These are phyloP conservation scores for Colletotrichum shisoi DNA, from an alignment of 2,329 filamentous ascomycete genomes.

Conservation along the genomic window DNA sequence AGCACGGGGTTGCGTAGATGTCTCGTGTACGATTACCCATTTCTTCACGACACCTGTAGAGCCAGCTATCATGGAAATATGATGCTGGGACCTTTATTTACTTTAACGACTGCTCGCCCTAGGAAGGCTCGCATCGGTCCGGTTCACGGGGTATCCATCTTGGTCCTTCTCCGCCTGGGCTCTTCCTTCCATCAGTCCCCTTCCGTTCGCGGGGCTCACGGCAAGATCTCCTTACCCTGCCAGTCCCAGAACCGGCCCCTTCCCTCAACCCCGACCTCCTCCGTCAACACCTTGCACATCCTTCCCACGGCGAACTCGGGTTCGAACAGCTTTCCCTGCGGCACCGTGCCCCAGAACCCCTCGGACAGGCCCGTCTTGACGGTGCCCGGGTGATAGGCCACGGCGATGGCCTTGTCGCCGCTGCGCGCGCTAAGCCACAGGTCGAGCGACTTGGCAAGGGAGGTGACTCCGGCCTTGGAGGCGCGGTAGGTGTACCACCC, in stretches of 20 bases:
- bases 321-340: conserved; percentile 69
- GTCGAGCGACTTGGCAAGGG: conserved; percentile 75
- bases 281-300: conserved; percentile 66
- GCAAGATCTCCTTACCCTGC: conserved; percentile 69
- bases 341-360: conserved; percentile 74
- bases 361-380: conserved; percentile 77
- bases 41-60: conserved; percentile 28
- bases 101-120: background rate
- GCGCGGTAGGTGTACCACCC: conserved; percentile 86
- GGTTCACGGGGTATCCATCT: background rate
- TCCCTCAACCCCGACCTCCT: conserved; percentile 57
- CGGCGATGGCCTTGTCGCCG: conserved; percentile 69
- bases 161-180: no score
- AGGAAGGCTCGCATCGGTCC: background rate
- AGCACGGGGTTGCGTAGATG: conserved; percentile 36
- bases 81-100: background rate
- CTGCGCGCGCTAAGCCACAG: conserved; percentile 66
- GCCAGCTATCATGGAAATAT: conserved; percentile 15
- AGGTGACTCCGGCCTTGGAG: conserved; percentile 77
- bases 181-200: background rate
- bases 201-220: conserved; percentile 50
- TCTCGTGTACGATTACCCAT: conserved; percentile 32
- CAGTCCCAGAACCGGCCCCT: conserved; percentile 75
- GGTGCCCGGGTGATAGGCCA: conserved; percentile 81
- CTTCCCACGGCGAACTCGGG: conserved; percentile 71